Conservation (phyloP, 2,329 filamentous ascomycete genomes). For the Phoma sp. region DNA sequence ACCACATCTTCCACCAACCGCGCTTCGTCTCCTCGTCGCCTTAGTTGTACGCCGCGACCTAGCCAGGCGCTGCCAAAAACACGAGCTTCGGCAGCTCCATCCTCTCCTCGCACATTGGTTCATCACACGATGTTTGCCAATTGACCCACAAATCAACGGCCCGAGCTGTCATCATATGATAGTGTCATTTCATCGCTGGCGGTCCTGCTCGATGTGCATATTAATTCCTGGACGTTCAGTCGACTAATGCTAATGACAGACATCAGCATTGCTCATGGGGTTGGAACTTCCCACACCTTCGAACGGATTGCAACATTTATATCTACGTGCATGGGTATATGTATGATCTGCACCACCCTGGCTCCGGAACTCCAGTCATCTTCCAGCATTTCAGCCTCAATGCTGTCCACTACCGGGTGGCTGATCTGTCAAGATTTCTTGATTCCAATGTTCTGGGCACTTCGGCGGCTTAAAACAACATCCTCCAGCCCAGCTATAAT, state of each 20-base stretch:
- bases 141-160: neutral
- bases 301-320: neutral
- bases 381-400: neutral
- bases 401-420: slow-evolving; percentile 7
- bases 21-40: too few species aligned
- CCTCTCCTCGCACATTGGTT: neutral
- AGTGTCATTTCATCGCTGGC: neutral
- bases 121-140: neutral
- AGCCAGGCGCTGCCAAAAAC: neutral
- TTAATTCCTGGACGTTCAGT: neutral
- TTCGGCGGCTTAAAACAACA: neutral
- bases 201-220: neutral
- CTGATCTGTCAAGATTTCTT: slow-evolving; percentile 1
- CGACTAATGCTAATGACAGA: neutral
- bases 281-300: neutral
- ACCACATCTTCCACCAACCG: neutral
- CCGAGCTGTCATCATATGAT: neutral
- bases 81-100: slow-evolving; percentile 3
- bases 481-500: slow-evolving; percentile 2
- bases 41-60: too few species aligned
- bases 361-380: neutral
- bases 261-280: neutral
- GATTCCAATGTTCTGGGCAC: neutral
- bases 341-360: neutral
- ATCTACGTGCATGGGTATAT: neutral